These are phyloP conservation scores for Leccinum boreale DNA, from an alignment of 768 basidiomycete species.

Conservation along the genomic window DNA sequence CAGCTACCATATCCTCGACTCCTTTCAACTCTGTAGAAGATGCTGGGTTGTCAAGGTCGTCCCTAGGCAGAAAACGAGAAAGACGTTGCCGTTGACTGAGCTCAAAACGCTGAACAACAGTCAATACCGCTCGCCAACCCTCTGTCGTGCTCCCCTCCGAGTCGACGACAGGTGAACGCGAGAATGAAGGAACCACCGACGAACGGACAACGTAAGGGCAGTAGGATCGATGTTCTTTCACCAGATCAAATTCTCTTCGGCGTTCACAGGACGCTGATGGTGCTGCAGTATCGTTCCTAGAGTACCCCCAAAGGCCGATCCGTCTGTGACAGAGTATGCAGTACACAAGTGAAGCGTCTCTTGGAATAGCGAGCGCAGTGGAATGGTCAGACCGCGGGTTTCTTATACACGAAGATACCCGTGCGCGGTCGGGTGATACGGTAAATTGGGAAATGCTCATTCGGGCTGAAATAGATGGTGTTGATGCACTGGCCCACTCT, in stretches of 20 bases:
- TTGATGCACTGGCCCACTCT: slow-evolving; percentile 20
- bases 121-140: slow-evolving; percentile 80
- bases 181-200: slow-evolving; percentile 57
- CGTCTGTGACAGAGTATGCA: slow-evolving; percentile 76
- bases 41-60: slow-evolving; percentile 32
- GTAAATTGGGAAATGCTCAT: slow-evolving; percentile 20
- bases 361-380: slow-evolving; percentile 1
- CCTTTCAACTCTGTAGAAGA: slow-evolving; percentile 35
- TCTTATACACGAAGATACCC: slow-evolving; percentile 8
- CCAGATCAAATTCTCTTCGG: slow-evolving; percentile 60
- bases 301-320: slow-evolving; percentile 75
- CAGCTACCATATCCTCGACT: slow-evolving; percentile 73
- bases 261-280: slow-evolving; percentile 16
- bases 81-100: slow-evolving; percentile 53
- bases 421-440: slow-evolving; percentile 13
- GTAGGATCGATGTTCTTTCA: slow-evolving; percentile 81
- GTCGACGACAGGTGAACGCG: slow-evolving; percentile 23
- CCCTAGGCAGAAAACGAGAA: slow-evolving; percentile 27
- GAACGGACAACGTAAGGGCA: slow-evolving; percentile 82
- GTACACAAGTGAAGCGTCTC: slow-evolving; percentile 54
- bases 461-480: slow-evolving; percentile 18
- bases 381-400: background rate
- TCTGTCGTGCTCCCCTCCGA: slow-evolving; percentile 43
- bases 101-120: slow-evolving; percentile 63
- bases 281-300: slow-evolving; percentile 21